phyloP scores from a whole-genome alignment of 176 grass and related monocot genomes.

The Oryza punctata region DNA sequence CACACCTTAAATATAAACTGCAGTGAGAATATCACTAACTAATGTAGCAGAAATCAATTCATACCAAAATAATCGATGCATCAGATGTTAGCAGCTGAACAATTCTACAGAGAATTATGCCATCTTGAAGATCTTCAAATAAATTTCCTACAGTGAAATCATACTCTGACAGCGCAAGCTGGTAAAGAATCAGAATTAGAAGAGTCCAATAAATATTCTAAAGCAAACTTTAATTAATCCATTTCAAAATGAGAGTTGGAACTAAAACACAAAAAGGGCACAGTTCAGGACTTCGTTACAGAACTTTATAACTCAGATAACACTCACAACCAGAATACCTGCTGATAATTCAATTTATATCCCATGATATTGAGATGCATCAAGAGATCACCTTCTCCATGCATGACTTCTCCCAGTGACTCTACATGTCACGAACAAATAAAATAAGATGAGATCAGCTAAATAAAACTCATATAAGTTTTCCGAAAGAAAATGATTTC shows the following conservation, averaged over 20 bases:
- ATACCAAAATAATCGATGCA: conserved; percentile 57
- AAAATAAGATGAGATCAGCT: background rate
- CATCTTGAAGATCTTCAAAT: conserved; percentile 78
- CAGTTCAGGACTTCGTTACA: background rate
- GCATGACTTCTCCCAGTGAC: conserved; percentile 61
- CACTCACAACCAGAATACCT: conserved; percentile 43
- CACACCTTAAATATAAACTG: conserved; percentile 19
- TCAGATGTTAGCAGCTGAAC: conserved; percentile 58
- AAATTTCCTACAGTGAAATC: conserved; percentile 57
- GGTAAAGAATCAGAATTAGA: conserved; percentile 40
- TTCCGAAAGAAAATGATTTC: conserved; percentile 5
- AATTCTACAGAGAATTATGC: conserved; percentile 65
- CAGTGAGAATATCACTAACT: background rate
- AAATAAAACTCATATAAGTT: conserved; percentile 7
- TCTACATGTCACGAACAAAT: conserved; percentile 50
- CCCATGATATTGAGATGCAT: conserved; percentile 55
- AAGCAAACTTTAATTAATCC: background rate
- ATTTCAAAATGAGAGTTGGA: conserved; percentile 6
- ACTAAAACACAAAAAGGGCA: conserved; percentile 14
- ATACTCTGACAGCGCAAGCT: conserved; percentile 63
- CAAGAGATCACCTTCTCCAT: conserved; percentile 78
- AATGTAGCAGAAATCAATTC: background rate
- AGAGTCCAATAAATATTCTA: conserved; percentile 12
- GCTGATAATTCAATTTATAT: conserved; percentile 60
- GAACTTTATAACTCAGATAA: background rate